Conservation (phyloP, 164 flowering plant species). For the Chloranthus sessilifolius region DNA sequence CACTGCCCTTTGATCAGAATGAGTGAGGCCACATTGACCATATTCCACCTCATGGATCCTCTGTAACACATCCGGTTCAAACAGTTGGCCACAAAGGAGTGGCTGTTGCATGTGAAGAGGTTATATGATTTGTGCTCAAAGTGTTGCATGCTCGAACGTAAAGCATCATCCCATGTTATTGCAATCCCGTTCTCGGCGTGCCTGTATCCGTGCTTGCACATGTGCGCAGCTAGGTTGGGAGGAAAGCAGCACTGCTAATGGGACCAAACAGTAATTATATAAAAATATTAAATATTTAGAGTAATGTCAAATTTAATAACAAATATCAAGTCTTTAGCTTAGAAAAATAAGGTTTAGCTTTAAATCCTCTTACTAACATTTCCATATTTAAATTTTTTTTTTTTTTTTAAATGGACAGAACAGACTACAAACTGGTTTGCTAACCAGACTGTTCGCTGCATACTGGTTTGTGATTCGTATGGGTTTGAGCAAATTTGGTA, state of each 20-base stretch:
- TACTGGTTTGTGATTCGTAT: too few relatives aligned
- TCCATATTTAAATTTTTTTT: too few relatives aligned
- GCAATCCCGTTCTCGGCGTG: constrained; percentile 71
- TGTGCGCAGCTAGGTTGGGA: constrained; percentile 52
- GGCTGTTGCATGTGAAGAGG: constrained; percentile 88
- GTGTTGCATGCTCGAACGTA: constrained; percentile 40
- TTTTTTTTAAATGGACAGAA: too few relatives aligned
- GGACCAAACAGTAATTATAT: too few relatives aligned
- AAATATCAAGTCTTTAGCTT: too few relatives aligned
- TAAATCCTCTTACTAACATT: too few relatives aligned
- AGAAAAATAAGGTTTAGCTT: too few relatives aligned
- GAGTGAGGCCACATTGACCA: constrained; percentile 63
- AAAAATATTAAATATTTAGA: too few relatives aligned
- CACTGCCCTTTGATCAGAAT: constrained; percentile 63
- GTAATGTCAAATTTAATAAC: too few relatives aligned
- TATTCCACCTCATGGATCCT: constrained; percentile 77
- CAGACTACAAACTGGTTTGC: too few relatives aligned
- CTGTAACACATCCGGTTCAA: constrained; percentile 68
- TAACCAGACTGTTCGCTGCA: too few relatives aligned
- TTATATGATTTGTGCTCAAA: constrained; percentile 79
- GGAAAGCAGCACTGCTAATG: constrained; percentile 95
- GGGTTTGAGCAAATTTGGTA: too few relatives aligned
- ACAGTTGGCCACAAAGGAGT: constrained; percentile 78
- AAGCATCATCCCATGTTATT: constrained; percentile 81
- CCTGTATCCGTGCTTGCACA: constrained; percentile 61